Percentiles rank a stretch among this genome's conserved stretches.
phyloP scores from a whole-genome alignment of 2,329 filamentous ascomycete genomes.

The Cytospora piceae region DNA sequence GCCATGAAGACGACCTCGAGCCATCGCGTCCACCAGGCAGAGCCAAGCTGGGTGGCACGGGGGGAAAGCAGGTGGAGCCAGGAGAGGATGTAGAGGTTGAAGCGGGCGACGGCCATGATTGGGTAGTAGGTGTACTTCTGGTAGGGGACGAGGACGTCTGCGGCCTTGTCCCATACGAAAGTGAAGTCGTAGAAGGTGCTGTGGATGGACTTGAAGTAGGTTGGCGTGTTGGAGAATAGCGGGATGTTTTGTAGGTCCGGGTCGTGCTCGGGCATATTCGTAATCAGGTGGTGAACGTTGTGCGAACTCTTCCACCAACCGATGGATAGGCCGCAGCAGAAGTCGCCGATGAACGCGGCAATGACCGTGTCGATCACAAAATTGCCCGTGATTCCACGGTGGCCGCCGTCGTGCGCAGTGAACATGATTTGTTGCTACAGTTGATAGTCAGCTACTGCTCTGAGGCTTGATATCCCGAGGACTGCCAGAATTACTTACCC shows the following conservation, averaged over 20 bases:
- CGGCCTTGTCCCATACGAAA: conserved; percentile 65
- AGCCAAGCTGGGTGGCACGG: conserved; percentile 58
- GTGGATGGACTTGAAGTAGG: conserved; percentile 65
- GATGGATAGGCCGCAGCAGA: conserved; percentile 67
- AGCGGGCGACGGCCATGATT: conserved; percentile 68
- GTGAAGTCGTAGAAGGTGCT: conserved; percentile 69
- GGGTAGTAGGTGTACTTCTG: conserved; percentile 73
- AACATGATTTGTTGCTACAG: conserved; percentile 69
- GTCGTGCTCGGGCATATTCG: conserved; percentile 65
- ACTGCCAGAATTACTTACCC: conserved; percentile 46
- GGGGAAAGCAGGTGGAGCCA: conserved; percentile 66
- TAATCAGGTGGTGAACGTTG: conserved; percentile 70
- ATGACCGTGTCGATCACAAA: conserved; percentile 63
- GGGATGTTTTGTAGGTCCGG: conserved; percentile 69
- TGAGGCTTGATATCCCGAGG: not conserved
- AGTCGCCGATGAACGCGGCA: conserved; percentile 65
- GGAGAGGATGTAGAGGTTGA: conserved; percentile 72
- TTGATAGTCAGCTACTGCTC: conserved; percentile 30
- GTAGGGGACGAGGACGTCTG: conserved; percentile 61
- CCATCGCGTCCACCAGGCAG: conserved; percentile 69
- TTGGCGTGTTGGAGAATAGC: conserved; percentile 68
- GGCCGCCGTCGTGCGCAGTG: conserved; percentile 67
- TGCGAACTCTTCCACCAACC: conserved; percentile 73
- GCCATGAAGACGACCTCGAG: conserved; percentile 65
- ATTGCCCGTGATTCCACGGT: conserved; percentile 64